A percentile compares a stretch with the other conserved stretches of the same genome.
These are phyloP conservation scores for Paraglomus occultum DNA, from an alignment of 192 early-diverging fungal species.

Conservation along the genomic window DNA sequence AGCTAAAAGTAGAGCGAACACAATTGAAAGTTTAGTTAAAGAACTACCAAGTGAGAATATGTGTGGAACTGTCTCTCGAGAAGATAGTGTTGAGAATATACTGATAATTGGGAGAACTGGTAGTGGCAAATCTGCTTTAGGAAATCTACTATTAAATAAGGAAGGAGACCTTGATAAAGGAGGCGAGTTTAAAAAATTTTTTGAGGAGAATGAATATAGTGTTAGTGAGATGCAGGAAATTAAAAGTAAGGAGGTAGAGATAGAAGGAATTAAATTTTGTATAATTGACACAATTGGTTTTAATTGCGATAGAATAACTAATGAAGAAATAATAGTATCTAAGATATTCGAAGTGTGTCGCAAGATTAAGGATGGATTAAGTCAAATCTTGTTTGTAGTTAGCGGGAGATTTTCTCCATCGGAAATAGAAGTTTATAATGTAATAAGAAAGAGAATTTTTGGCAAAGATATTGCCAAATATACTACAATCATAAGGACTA, in stretches of 20 bases:
- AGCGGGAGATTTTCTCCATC: conserved; percentile 5
- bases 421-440: conserved; percentile 5
- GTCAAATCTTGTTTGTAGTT: conserved; percentile 7
- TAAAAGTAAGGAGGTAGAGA: neutral
- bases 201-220: neutral
- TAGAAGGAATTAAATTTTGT: neutral
- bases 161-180: neutral
- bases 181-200: neutral
- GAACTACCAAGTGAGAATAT: no score
- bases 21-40: no score
- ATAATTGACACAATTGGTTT: conserved; percentile 18
- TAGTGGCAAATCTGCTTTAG: neutral
- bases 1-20: no score
- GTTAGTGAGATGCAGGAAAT: neutral
- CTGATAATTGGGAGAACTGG: conserved; percentile 11
- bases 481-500: conserved; percentile 11
- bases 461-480: neutral
- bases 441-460: conserved; percentile 8
- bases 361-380: neutral
- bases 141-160: neutral
- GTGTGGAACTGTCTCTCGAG: no score
- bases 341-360: conserved; percentile 7
- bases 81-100: no score
- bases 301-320: neutral
- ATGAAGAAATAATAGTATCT: neutral